Evolutionary conservation across 2,329 filamentous ascomycete species (phyloP).

Genomic region (Blastomyces emzantsi): DNA sequence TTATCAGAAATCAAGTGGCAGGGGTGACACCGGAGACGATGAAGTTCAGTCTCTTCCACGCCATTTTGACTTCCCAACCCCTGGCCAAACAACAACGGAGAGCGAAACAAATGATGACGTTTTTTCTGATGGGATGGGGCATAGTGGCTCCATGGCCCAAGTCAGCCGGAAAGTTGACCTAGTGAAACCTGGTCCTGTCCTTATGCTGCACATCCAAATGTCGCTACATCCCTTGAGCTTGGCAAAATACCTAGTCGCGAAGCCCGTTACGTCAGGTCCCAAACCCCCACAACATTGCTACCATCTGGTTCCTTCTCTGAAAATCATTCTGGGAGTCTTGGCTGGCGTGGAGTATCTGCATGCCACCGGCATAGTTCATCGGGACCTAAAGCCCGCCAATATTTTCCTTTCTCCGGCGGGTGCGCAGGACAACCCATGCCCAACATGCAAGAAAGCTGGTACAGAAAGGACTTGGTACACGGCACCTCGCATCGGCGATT

Average conservation of each 20-base stretch:
- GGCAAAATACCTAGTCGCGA: slow-evolving; percentile 46
- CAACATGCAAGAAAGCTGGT: slow-evolving; percentile 33
- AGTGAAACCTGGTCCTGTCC: slow-evolving; percentile 23
- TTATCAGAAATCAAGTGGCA: slow-evolving; percentile 8
- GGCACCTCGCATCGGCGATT: slow-evolving; percentile 57
- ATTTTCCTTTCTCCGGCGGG: slow-evolving; percentile 51
- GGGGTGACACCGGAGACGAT: slow-evolving; percentile 28
- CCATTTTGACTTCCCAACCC: slow-evolving; percentile 26
- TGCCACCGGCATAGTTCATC: slow-evolving; percentile 51
- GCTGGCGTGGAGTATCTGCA: slow-evolving; percentile 59
- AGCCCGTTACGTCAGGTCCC: slow-evolving; percentile 17
- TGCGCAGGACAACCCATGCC: slow-evolving; percentile 42
- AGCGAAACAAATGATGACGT: slow-evolving; percentile 31
- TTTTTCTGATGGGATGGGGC: slow-evolving; percentile 35
- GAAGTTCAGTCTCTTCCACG: slow-evolving; percentile 44
- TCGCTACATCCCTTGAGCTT: slow-evolving; percentile 55
- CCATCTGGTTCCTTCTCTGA: slow-evolving; percentile 49
- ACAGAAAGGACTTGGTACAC: slow-evolving; percentile 29
- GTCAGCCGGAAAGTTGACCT: slow-evolving; percentile 21
- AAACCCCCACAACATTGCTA: slow-evolving; percentile 49
- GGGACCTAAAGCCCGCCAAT: slow-evolving; percentile 60
- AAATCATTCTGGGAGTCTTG: slow-evolving; percentile 50
- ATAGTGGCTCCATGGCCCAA: slow-evolving; percentile 28
- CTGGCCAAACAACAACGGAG: slow-evolving; percentile 29
- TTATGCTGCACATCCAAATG: slow-evolving; percentile 60